These are phyloP conservation scores for Pyrenula aspistea DNA, from an alignment of 495 filamentous ascomycete genomes.

Conservation along the genomic window DNA sequence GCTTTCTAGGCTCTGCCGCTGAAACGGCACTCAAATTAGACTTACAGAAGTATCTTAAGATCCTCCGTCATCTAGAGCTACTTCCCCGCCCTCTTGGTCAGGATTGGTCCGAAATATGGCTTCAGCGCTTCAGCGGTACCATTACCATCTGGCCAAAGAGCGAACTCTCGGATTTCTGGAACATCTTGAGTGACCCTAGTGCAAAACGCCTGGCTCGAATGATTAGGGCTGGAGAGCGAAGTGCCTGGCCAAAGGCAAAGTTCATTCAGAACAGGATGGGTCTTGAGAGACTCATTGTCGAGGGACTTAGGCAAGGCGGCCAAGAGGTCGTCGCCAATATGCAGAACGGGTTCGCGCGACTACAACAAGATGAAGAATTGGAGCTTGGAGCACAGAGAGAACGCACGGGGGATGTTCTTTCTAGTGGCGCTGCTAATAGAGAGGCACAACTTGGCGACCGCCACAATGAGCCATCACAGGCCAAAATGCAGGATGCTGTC, in stretches of 20 bases:
- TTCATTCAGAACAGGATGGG: conserved; percentile 81
- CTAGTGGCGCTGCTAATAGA: not conserved
- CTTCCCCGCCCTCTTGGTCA: conserved; percentile 84
- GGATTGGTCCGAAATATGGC: conserved; percentile 92
- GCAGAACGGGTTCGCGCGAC: not conserved
- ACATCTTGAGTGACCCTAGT: conserved; percentile 76
- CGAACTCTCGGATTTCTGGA: conserved; percentile 61
- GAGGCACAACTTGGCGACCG: conserved; percentile 1
- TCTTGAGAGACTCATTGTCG: conserved; percentile 68
- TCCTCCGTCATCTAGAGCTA: conserved; percentile 81
- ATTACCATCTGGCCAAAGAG: conserved; percentile 91
- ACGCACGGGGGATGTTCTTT: not conserved
- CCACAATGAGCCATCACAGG: not conserved
- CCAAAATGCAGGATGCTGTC: not conserved
- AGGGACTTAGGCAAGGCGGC: conserved; percentile 50
- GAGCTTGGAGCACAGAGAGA: conserved; percentile 2
- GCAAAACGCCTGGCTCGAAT: conserved; percentile 66
- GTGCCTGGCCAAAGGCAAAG: conserved; percentile 77
- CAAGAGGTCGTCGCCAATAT: not conserved
- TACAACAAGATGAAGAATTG: conserved; percentile 2
- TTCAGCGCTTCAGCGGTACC: conserved; percentile 88
- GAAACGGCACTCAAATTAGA: conserved; percentile 95
- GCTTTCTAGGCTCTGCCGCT: conserved; percentile 79
- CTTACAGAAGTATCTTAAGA: conserved; percentile 91
- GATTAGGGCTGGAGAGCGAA: conserved; percentile 78